Evolutionary conservation across 2,329 filamentous ascomycete species (phyloP), one percentile per base, ranked within the genome.

Genomic region (Talaromyces sp.): DNA sequence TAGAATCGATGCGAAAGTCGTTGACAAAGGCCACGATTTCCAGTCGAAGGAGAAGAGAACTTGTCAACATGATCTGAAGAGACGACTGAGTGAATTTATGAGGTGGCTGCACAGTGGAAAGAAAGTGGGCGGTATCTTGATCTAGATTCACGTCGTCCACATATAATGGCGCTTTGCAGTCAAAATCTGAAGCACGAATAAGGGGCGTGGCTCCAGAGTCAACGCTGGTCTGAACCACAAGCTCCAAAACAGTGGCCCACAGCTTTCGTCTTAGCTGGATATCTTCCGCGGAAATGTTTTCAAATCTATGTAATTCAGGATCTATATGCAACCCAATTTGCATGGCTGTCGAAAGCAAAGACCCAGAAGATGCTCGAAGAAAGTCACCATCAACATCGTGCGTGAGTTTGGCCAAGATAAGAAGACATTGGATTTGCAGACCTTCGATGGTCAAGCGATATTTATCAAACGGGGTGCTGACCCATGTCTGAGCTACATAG

Each of bases 401-500:
- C 5, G 66, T 57, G 54, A 79, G 73, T 16, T 73, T 72, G 12
- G 77, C 75, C 5, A 80, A 31, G 3, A 79, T 61, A 2, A 78
- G 65, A 0, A 80, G 68, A 6, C 76, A 69, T 9, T 69, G 63
- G 70, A 75, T 68, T 62, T 88, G 85, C 0, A 88, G 63, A n/a
- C 75, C 77, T 33, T 80, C 77, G 0, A 87, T 72, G 1, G 74
- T 78, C 0, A 87, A 73, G 0, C 78, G 73, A 16, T 78, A 76
- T 63, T 87, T 88, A 66, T 80, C 82, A 3, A 80, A 74, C 0
- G 85, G 85, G 5, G 79, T 78, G 0, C 81, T 79, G 0, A 83
- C 57, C 82, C 83, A 88, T 0, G 78, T 79, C 52, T 84, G 81
- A 0, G 81, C 85, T 64, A 86, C 84, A 60, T 83, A 82, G 0